Evolutionary conservation across 345 rosid species (phyloP).

Genomic region (Ceriops tagal): DNA sequence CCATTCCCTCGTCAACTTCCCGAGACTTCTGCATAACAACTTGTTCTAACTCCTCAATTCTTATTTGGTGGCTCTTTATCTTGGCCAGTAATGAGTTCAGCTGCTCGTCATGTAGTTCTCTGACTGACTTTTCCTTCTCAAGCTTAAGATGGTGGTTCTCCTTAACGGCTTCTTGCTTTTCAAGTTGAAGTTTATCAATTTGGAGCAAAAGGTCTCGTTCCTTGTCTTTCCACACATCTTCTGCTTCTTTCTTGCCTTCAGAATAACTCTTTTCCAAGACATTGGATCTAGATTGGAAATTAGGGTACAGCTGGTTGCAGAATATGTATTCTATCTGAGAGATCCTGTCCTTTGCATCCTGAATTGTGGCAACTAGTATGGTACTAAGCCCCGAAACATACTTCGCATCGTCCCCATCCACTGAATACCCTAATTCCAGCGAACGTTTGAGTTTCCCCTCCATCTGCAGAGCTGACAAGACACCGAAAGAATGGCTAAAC

Average conservation of each 20-base stretch:
- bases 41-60: slow-evolving; percentile 34
- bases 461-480: not conserved
- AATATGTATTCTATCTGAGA: slow-evolving; percentile 90
- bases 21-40: slow-evolving; percentile 37
- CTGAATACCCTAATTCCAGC: slow-evolving; percentile 21
- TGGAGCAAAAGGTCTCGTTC: slow-evolving; percentile 42
- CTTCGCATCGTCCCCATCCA: slow-evolving; percentile 46
- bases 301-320: slow-evolving; percentile 79
- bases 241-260: slow-evolving; percentile 52
- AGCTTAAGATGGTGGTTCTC: slow-evolving; percentile 40
- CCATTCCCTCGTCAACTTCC: slow-evolving; percentile 46
- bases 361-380: slow-evolving; percentile 75
- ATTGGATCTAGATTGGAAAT: slow-evolving; percentile 53
- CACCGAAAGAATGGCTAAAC: not conserved
- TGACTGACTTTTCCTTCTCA: slow-evolving; percentile 36
- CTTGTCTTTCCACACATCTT: slow-evolving; percentile 51
- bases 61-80: slow-evolving; percentile 25
- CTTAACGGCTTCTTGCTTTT: slow-evolving; percentile 37
- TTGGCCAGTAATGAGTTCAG: slow-evolving; percentile 18
- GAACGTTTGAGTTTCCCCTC: not conserved
- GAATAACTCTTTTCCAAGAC: slow-evolving; percentile 45
- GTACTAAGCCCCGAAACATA: slow-evolving; percentile 63
- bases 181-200: slow-evolving; percentile 47
- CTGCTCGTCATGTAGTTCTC: slow-evolving; percentile 25
- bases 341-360: slow-evolving; percentile 84